These are phyloP conservation scores for Berberis thunbergii DNA, from an alignment of 164 flowering plant species.

Conservation along the genomic window DNA sequence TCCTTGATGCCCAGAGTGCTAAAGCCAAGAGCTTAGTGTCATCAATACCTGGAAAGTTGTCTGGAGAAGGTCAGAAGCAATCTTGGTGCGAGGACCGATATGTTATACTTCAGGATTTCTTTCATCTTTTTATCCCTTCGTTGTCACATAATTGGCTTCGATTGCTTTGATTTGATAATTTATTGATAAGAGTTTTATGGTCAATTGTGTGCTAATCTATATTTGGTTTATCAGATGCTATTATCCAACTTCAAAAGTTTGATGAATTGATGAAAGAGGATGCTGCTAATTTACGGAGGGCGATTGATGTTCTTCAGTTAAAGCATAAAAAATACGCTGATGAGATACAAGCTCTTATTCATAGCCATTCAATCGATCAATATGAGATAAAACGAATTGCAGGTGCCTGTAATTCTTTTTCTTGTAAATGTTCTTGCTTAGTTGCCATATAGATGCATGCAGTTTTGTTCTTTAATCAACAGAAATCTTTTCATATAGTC, in stretches of 20 bases:
- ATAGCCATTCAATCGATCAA: conserved; percentile 42
- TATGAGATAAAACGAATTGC: conserved; percentile 66
- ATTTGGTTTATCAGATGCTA: conserved; percentile 43
- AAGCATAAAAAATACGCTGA: conserved; percentile 73
- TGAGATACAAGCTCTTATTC: conserved; percentile 39
- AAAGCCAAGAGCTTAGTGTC: conserved; percentile 37
- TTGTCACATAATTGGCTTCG: neutral
- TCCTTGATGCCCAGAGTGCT: conserved; percentile 42
- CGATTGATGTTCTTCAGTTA: conserved; percentile 48
- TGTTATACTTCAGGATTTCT: neutral
- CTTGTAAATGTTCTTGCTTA: neutral
- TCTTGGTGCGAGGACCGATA: conserved; percentile 11
- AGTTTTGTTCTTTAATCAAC: neutral
- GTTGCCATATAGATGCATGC: neutral
- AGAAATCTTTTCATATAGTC: too few relatives aligned
- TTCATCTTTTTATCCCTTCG: neutral
- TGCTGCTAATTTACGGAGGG: conserved; percentile 40
- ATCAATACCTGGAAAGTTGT: conserved; percentile 34
- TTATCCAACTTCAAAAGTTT: conserved; percentile 43
- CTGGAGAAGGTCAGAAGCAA: conserved; percentile 64
- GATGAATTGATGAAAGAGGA: conserved; percentile 67
- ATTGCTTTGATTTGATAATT: neutral
- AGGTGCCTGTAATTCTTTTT: conserved; percentile 36
- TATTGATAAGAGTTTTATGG: neutral
- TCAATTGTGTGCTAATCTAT: neutral